Evolutionary conservation across 805 yeast genomes (phyloP), one percentile per base, ranked within the genome.

Genomic region (Sugiyamaella americana): DNA sequence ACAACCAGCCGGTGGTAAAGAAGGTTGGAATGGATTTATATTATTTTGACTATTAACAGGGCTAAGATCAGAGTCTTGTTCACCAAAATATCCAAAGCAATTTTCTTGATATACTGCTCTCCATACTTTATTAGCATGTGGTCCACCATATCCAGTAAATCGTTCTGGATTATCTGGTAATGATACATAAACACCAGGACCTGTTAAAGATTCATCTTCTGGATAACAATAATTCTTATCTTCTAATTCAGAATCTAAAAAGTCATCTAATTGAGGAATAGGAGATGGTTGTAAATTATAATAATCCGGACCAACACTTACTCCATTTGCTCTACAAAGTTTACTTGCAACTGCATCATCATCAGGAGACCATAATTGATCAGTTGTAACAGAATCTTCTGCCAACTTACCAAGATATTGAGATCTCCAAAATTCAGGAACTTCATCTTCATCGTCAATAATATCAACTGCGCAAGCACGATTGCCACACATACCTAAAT

Each of bases 141-240:
- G 79, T 24, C 98, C 98, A 26, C 88, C 84, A 60, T 93, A 93
- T 0, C 98, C 98, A 0, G 98, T 94, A 68, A 86, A 93, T 58
- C 98, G 73, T 65, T 93, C 99, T 0, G 96, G 96, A 60, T 94
- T 94, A 46, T 84, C 86, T 18, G 82, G 72, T 47, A 93, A 73
- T 58, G 89, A 87, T 23, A 93, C 95, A 57, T 83, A 82, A 1
- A 87, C 96, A 10, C 73, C 73, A 1, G 60, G 60, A 5, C 59
- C 57, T 2, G 56, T 61, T 29, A 40, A 37, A 19, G 64, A 49
- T 51, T 64, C 70, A 47, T 71, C 74, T 40, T 69, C 74, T 1
- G 73, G 73, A 40, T 65, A 61, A 48, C 74, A 70, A 49, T 71
- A 69, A 56, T 57, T 52, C 10, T 48, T 40, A n/a, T 47, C 49